Percentiles rank a stretch among this genome's conserved stretches.
phyloP scores from a whole-genome alignment of 1,139 yeast genomes.

The Blastobotrys apis region DNA sequence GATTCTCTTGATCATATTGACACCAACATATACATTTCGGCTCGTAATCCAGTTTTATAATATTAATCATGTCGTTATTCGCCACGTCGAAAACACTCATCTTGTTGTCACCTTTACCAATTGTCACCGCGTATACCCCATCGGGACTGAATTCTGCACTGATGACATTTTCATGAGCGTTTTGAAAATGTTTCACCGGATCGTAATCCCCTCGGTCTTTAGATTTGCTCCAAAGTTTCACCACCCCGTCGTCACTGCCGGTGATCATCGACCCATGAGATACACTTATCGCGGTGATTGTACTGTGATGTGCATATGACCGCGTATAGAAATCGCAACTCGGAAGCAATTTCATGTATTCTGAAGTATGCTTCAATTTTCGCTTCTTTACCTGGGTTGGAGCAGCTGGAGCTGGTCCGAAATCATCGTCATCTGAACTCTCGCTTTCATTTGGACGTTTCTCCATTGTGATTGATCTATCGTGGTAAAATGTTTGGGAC shows the following conservation, averaged over 20 bases:
- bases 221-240: constrained; percentile 42
- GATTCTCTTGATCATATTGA: constrained; percentile 15
- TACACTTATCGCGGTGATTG: constrained; percentile 22
- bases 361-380: constrained; percentile 10
- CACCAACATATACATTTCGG: constrained; percentile 25
- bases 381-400: constrained; percentile 13
- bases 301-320: constrained; percentile 33
- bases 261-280: constrained; percentile 29
- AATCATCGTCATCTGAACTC: constrained; percentile 21
- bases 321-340: constrained; percentile 26
- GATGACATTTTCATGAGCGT: constrained; percentile 33
- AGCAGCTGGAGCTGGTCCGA: constrained; percentile 18
- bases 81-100: constrained; percentile 42
- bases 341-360: constrained; percentile 21
- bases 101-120: constrained; percentile 32
- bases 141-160: constrained; percentile 27
- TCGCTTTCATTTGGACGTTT: neutral
- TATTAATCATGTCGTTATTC: constrained; percentile 42
- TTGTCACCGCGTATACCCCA: constrained; percentile 34
- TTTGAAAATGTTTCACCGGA: constrained; percentile 39
- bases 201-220: constrained; percentile 32
- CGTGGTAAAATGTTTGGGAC: no score
- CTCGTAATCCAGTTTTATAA: constrained; percentile 25
- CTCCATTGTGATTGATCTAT: neutral
- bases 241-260: constrained; percentile 41